These are phyloP conservation scores for Asterophora lycoperdoides DNA, from an alignment of 768 basidiomycete genomes.

Conservation along the genomic window DNA sequence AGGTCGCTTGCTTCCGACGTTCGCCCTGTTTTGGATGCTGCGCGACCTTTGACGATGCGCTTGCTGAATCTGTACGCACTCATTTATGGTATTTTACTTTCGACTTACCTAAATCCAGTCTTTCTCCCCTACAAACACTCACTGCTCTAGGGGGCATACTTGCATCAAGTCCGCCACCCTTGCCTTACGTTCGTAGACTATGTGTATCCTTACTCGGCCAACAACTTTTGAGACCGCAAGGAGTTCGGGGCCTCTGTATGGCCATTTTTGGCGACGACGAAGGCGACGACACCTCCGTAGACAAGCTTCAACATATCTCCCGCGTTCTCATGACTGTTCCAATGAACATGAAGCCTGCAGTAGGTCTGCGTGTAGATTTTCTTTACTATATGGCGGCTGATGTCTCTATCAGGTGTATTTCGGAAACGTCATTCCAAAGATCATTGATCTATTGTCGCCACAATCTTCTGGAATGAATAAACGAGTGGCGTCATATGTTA, in stretches of 20 bases:
- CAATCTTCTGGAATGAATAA: conserved; percentile 41
- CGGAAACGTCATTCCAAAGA: conserved; percentile 44
- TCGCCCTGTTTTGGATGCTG: conserved; percentile 37
- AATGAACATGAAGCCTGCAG: conserved; percentile 47
- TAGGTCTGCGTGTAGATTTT: conserved; percentile 26
- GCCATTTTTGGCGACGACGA: conserved; percentile 68
- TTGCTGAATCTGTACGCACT: conserved; percentile 58
- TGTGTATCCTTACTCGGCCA: conserved; percentile 63
- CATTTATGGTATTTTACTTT: conserved; percentile 12
- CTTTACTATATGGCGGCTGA: conserved; percentile 1
- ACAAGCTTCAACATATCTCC: conserved; percentile 73
- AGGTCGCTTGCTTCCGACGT: conserved; percentile 38
- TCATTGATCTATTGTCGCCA: conserved; percentile 47
- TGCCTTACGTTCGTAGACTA: conserved; percentile 51
- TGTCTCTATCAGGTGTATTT: conserved; percentile 55
- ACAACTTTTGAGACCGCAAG: conserved; percentile 67
- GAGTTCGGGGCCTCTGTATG: conserved; percentile 62
- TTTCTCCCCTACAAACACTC: conserved; percentile 65
- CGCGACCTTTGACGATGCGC: conserved; percentile 50
- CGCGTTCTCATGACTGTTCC: conserved; percentile 63
- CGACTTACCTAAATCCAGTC: conserved; percentile 31
- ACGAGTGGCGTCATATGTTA: conserved; percentile 61
- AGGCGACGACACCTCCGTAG: conserved; percentile 49
- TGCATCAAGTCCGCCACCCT: conserved; percentile 37
- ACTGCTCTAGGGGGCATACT: conserved; percentile 59